Evolutionary conservation across 2,329 filamentous ascomycete species (phyloP).

Genomic region (Pseudogymnoascus sp.): DNA sequence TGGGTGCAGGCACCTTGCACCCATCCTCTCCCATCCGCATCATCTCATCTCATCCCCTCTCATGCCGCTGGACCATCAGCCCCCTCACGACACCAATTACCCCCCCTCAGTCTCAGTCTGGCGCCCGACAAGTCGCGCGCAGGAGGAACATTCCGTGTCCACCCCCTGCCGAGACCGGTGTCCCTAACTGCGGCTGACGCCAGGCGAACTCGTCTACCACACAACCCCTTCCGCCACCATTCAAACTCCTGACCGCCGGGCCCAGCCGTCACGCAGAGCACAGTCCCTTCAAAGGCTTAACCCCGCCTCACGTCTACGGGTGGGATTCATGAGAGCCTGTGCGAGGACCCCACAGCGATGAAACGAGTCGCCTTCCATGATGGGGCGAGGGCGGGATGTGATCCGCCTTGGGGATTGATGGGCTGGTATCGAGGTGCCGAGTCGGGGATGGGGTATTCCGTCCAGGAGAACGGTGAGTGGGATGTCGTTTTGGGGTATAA

Average conservation of each 20-base stretch:
- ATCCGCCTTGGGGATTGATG: neutral
- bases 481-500: neutral
- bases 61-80: neutral
- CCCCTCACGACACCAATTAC: neutral
- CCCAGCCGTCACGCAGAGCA: neutral
- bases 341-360: neutral
- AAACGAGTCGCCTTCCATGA: neutral
- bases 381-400: neutral
- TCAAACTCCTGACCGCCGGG: neutral
- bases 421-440: neutral
- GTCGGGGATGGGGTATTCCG: neutral
- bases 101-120: neutral
- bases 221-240: neutral
- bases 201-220: neutral
- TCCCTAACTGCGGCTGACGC: neutral
- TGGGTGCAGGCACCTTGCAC: neutral
- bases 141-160: neutral
- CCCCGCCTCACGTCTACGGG: neutral
- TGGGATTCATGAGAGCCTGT: neutral
- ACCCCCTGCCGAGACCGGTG: neutral
- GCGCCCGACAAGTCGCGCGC: neutral
- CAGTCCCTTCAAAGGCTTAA: neutral
- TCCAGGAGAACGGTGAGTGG: neutral
- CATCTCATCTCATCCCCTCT: neutral
- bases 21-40: neutral